A percentile compares a stretch with the other conserved stretches of the same genome.
Evolutionary conservation across 2,329 filamentous ascomycete genomes (phyloP).

Genomic region (Cercospora janseana): DNA sequence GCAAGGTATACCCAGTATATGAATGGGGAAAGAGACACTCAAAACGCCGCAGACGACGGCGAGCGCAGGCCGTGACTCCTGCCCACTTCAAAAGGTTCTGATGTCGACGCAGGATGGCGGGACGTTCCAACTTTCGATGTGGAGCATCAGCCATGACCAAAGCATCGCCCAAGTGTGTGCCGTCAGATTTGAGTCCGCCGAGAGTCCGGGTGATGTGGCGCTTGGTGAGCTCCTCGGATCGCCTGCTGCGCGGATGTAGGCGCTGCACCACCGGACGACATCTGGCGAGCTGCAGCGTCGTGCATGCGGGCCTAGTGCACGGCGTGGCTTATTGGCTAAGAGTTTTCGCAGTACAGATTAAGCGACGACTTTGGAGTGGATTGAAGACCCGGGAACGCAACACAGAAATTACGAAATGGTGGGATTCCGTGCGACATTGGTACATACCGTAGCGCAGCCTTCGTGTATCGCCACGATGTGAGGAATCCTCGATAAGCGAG

Average conservation of each 20-base stretch:
- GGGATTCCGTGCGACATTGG: constrained; percentile 17
- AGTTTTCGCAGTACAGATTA: constrained; percentile 23
- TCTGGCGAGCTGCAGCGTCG: constrained; percentile 19
- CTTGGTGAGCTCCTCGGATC: constrained; percentile 14
- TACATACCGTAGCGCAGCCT: constrained; percentile 10
- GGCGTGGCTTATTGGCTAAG: constrained; percentile 20
- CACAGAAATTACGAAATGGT: constrained; percentile 13
- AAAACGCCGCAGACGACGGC: constrained; percentile 9
- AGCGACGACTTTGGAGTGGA: constrained; percentile 18
- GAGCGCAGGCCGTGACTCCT: constrained; percentile 17
- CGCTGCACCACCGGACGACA: constrained; percentile 18
- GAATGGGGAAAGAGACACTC: constrained; percentile 10
- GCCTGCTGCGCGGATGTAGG: constrained; percentile 13
- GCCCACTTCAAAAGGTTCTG: constrained; percentile 1
- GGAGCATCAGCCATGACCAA: constrained; percentile 19
- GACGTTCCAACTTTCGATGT: constrained; percentile 7
- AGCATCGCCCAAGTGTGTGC: constrained; percentile 16
- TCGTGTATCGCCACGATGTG: constrained; percentile 16
- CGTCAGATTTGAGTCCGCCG: constrained; percentile 15
- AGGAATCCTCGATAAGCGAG: constrained; percentile 9
- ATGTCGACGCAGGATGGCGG: constrained; percentile 6
- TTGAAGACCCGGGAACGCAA: constrained; percentile 18
- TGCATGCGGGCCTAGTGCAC: constrained; percentile 21
- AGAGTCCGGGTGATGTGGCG: constrained; percentile 26
- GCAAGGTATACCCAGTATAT: constrained; percentile 11